phyloP scores from a whole-genome alignment of 345 rosid species.

The Dipteronia dyeriana region DNA sequence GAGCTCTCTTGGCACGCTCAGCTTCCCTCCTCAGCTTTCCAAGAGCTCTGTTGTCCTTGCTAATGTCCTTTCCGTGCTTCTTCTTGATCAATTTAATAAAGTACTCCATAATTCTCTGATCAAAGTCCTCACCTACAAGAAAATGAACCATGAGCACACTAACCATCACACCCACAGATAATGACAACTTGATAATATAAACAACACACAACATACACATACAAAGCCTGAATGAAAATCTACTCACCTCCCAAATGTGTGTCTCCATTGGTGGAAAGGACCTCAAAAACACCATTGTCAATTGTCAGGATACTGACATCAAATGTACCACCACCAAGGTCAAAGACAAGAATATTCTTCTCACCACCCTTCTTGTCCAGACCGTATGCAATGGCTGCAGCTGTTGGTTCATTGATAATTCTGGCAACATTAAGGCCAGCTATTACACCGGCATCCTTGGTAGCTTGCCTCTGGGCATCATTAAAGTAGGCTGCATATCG shows the following conservation, averaged over 20 bases:
- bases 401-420: conserved; percentile 96
- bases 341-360: conserved; percentile 98
- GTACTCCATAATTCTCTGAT: conserved; percentile 95
- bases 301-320: conserved; percentile 97
- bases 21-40: conserved; percentile 92
- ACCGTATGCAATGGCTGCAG: conserved; percentile 98
- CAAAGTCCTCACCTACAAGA: conserved; percentile 92
- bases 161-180: too few relatives aligned
- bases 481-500: conserved; percentile 89
- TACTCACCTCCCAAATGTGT: conserved; percentile 96
- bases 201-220: not conserved
- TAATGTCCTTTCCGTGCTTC: conserved; percentile 95
- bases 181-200: too few relatives aligned
- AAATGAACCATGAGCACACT: conserved; percentile 10
- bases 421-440: conserved; percentile 97
- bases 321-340: conserved; percentile 95
- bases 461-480: conserved; percentile 98
- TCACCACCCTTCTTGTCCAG: conserved; percentile 96
- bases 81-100: conserved; percentile 96
- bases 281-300: conserved; percentile 96
- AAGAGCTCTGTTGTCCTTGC: conserved; percentile 91
- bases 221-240: not conserved
- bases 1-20: conserved; percentile 99
- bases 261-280: conserved; percentile 95
- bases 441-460: conserved; percentile 97